These are phyloP conservation scores for Didymella glomerata DNA, from an alignment of 2,329 filamentous ascomycete genomes.

Conservation along the genomic window DNA sequence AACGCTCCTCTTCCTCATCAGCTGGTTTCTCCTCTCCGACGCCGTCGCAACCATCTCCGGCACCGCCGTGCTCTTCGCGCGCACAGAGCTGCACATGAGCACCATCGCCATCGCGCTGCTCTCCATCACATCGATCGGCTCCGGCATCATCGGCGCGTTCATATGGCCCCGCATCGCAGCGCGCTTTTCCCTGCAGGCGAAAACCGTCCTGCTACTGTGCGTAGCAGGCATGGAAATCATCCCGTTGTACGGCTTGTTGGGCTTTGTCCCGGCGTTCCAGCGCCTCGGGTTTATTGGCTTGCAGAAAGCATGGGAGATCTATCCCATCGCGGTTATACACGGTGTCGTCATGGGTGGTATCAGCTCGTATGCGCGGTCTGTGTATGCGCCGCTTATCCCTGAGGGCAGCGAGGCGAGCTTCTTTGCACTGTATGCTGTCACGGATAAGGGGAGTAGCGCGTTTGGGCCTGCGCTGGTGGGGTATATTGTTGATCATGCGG, in stretches of 20 bases:
- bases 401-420: slow-evolving; percentile 92
- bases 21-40: slow-evolving; percentile 93
- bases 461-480: slow-evolving; percentile 93
- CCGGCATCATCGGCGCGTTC: slow-evolving; percentile 86
- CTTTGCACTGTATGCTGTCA: slow-evolving; percentile 92
- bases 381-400: slow-evolving; percentile 90
- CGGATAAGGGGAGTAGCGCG: slow-evolving; percentile 90
- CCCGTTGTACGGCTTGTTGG: slow-evolving; percentile 84
- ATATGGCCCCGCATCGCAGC: slow-evolving; percentile 82
- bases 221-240: slow-evolving; percentile 88
- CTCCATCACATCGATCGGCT: slow-evolving; percentile 85
- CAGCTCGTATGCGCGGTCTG: slow-evolving; percentile 85
- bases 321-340: slow-evolving; percentile 83
- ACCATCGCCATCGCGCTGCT: slow-evolving; percentile 86
- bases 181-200: slow-evolving; percentile 71
- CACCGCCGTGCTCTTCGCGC: slow-evolving; percentile 93
- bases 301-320: slow-evolving; percentile 92
- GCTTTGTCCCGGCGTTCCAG: slow-evolving; percentile 80
- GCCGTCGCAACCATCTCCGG: slow-evolving; percentile 91
- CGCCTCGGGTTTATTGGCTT: slow-evolving; percentile 78
- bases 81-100: slow-evolving; percentile 87
- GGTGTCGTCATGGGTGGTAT: slow-evolving; percentile 89
- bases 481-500: slow-evolving; percentile 75
- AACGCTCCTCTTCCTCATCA: slow-evolving; percentile 77
- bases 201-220: slow-evolving; percentile 84